These are phyloP conservation scores for Plasmodium malariae DNA, from an alignment of 169 alveolate genomes.

Conservation along the genomic window DNA sequence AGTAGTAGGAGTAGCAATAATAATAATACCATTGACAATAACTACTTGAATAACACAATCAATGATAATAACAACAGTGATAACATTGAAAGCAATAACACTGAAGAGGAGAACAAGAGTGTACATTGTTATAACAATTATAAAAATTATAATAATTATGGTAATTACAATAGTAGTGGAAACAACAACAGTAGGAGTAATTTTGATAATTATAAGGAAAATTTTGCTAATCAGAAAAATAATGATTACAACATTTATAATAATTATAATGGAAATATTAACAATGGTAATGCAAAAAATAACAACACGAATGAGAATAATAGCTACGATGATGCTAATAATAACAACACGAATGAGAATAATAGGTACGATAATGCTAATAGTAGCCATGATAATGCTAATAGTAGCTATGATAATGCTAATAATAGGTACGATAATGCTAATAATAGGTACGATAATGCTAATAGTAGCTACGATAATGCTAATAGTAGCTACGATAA, in stretches of 20 bases:
- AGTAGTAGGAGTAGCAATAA: neutral
- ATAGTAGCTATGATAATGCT: neutral
- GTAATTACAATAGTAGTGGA: neutral
- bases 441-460: neutral
- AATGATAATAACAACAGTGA: neutral
- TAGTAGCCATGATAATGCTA: neutral
- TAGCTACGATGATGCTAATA: neutral
- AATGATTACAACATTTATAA: neutral
- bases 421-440: neutral
- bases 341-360: neutral
- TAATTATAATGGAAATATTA: conserved; percentile 1
- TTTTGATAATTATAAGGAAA: neutral
- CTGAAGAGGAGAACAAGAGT: neutral
- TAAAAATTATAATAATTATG: neutral
- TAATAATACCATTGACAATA: neutral
- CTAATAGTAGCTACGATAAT: neutral
- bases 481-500: neutral
- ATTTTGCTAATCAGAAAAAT: neutral
- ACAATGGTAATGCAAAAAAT: neutral
- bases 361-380: neutral
- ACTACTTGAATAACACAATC: neutral
- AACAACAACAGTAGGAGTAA: no score
- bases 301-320: neutral
- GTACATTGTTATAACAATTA: neutral
- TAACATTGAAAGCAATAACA: neutral